Evolutionary conservation across 352 stramenopile species (phyloP).

Genomic region (Globisporangium cylindrosporum): DNA sequence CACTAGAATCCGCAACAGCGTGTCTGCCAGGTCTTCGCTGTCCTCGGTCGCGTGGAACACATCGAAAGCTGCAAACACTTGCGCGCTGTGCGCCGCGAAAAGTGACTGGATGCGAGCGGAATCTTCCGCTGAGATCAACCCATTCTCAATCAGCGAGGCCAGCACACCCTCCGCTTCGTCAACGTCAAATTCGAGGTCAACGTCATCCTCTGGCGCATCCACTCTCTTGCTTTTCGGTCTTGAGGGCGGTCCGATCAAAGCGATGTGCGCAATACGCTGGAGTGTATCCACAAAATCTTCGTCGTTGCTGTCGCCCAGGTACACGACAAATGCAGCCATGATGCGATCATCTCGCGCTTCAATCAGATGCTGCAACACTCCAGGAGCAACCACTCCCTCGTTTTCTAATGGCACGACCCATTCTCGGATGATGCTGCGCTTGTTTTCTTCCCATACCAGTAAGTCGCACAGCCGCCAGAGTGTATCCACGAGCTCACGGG

Average conservation of each 20-base stretch:
- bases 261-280: slow-evolving; percentile 39
- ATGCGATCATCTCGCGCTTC: slow-evolving; percentile 57
- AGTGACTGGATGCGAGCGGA: slow-evolving; percentile 27
- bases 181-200: slow-evolving; percentile 21
- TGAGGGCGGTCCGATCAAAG: slow-evolving; percentile 15
- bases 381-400: slow-evolving; percentile 24
- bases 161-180: slow-evolving; percentile 25
- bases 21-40: slow-evolving; percentile 51
- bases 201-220: not conserved
- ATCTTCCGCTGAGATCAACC: slow-evolving; percentile 26
- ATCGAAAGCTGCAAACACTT: slow-evolving; percentile 52
- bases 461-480: slow-evolving; percentile 61
- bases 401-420: slow-evolving; percentile 53
- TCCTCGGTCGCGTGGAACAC: slow-evolving; percentile 53
- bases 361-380: slow-evolving; percentile 44
- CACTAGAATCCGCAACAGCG: slow-evolving; percentile 39
- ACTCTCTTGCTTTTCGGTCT: not conserved
- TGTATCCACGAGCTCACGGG: slow-evolving; percentile 49
- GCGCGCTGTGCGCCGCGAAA: slow-evolving; percentile 31
- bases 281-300: slow-evolving; percentile 69
- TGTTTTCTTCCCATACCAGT: slow-evolving; percentile 58
- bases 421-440: slow-evolving; percentile 39
- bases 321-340: slow-evolving; percentile 63
- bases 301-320: slow-evolving; percentile 55
- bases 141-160: slow-evolving; percentile 24